Evolutionary conservation across 352 stramenopile genomes (phyloP).

Genomic region (Phytophthora rubi): DNA sequence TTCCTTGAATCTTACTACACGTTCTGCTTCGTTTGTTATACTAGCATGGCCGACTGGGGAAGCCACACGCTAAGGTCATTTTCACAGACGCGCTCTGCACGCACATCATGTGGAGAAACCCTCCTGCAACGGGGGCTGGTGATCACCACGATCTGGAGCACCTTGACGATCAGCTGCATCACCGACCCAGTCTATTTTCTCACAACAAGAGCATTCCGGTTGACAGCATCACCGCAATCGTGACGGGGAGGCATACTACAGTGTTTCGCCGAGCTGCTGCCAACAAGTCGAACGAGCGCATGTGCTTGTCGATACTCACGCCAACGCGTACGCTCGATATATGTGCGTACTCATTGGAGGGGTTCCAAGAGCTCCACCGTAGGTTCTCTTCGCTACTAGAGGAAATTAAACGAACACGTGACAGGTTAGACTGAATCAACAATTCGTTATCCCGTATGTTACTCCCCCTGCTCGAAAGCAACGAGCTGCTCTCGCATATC

Average conservation of each 20-base stretch:
- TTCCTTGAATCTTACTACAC: background rate
- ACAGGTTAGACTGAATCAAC: constrained; percentile 25
- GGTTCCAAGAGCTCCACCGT: constrained; percentile 41
- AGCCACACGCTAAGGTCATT: constrained; percentile 47
- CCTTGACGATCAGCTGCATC: constrained; percentile 6
- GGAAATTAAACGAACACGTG: constrained; percentile 29
- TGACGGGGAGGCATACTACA: constrained; percentile 46
- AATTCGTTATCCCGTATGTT: constrained; percentile 3
- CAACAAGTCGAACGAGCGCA: constrained; percentile 29
- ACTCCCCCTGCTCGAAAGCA: constrained; percentile 5
- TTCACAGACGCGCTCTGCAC: constrained; percentile 43
- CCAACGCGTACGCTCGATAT: constrained; percentile 51
- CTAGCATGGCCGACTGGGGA: constrained; percentile 47
- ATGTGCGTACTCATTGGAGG: constrained; percentile 38
- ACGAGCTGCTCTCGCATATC: constrained; percentile 27
- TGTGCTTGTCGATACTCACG: constrained; percentile 51
- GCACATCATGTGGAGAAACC: constrained; percentile 52
- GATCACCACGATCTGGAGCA: constrained; percentile 14
- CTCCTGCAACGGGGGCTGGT: background rate
- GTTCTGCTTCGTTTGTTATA: background rate
- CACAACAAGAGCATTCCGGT: constrained; percentile 43
- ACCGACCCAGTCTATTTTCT: constrained; percentile 28
- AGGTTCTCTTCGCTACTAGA: constrained; percentile 40
- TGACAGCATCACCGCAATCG: constrained; percentile 39
- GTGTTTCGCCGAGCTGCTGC: constrained; percentile 44